A percentile compares a stretch with the other conserved stretches of the same genome.
Conservation (phyloP, 2,329 filamentous ascomycete genomes). For the Lachnum nothofagi region DNA sequence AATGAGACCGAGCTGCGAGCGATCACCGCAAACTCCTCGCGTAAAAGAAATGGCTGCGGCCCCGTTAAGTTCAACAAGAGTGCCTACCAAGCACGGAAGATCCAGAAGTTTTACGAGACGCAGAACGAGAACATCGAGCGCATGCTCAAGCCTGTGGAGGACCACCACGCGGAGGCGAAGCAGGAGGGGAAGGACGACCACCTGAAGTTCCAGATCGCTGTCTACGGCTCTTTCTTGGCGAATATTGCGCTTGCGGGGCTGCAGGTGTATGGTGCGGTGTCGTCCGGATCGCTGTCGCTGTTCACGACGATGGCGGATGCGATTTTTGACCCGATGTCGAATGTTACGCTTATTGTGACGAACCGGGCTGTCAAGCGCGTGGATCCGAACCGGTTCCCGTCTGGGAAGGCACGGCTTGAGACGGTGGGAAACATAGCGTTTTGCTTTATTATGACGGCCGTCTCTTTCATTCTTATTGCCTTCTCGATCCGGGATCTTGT, state of each 20-base stretch:
- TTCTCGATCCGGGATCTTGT: conserved; percentile 72
- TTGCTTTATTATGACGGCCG: conserved; percentile 90
- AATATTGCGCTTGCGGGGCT: conserved; percentile 74
- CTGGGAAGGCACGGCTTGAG: conserved; percentile 88
- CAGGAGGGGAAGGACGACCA: conserved; percentile 78
- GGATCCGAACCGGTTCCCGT: conserved; percentile 80
- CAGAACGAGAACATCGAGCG: conserved; percentile 94
- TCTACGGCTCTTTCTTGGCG: conserved; percentile 66
- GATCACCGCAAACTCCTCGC: conserved; percentile 75
- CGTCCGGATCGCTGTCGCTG: conserved; percentile 84
- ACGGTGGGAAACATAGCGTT: conserved; percentile 95
- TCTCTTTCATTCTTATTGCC: conserved; percentile 87
- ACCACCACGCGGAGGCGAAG: conserved; percentile 72
- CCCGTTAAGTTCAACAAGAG: conserved; percentile 32
- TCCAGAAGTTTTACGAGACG: conserved; percentile 78
- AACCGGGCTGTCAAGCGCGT: conserved; percentile 85
- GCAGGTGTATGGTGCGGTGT: conserved; percentile 82
- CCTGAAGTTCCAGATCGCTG: conserved; percentile 64
- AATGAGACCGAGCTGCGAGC: conserved; percentile 67
- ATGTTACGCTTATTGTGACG: conserved; percentile 78
- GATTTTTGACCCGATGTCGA: conserved; percentile 87
- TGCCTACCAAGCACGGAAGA: conserved; percentile 38
- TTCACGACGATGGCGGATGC: conserved; percentile 98
- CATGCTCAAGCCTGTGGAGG: conserved; percentile 85
- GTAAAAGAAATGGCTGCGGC: conserved; percentile 58